Percentiles rank a stretch among this genome's conserved stretches.
These are phyloP conservation scores for Claviceps sp. DNA, from an alignment of 2,329 filamentous ascomycete genomes.

Conservation along the genomic window DNA sequence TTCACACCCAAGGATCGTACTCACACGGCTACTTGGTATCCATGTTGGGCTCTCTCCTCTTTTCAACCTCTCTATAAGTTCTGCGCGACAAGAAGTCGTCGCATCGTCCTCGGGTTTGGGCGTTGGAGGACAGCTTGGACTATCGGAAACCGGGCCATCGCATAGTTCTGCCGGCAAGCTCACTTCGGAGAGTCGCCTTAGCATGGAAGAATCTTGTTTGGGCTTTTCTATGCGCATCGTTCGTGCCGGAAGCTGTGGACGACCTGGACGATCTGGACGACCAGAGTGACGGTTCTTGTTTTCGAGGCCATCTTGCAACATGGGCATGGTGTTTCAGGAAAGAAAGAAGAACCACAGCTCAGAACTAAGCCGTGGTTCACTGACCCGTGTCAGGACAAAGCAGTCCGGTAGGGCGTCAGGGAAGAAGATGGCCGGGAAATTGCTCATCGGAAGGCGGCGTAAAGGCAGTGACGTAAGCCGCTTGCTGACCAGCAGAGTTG, in stretches of 20 bases:
- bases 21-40: constrained; percentile 51
- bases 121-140: constrained; percentile 16
- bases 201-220: constrained; percentile 4
- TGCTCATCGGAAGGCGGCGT: not conserved
- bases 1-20: constrained; percentile 9
- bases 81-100: constrained; percentile 48
- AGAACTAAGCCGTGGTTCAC: constrained; percentile 12
- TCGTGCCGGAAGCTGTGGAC: constrained; percentile 12
- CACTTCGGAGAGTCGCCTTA: constrained; percentile 38
- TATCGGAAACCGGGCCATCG: constrained; percentile 40
- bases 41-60: constrained; percentile 63
- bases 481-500: not conserved
- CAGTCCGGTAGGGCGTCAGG: not conserved
- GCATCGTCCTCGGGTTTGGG: constrained; percentile 13
- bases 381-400: constrained; percentile 7
- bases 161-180: constrained; percentile 48
- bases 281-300: constrained; percentile 14
- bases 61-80: constrained; percentile 77
- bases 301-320: constrained; percentile 40
- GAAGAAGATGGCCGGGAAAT: not conserved
- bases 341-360: constrained; percentile 20
- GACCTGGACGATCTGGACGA: too few species aligned
- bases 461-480: not conserved
- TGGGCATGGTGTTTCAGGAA: constrained; percentile 34
- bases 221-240: constrained; percentile 8